These are phyloP conservation scores for Backusella luteola DNA, from an alignment of 192 early-diverging fungal species.

Conservation along the genomic window DNA sequence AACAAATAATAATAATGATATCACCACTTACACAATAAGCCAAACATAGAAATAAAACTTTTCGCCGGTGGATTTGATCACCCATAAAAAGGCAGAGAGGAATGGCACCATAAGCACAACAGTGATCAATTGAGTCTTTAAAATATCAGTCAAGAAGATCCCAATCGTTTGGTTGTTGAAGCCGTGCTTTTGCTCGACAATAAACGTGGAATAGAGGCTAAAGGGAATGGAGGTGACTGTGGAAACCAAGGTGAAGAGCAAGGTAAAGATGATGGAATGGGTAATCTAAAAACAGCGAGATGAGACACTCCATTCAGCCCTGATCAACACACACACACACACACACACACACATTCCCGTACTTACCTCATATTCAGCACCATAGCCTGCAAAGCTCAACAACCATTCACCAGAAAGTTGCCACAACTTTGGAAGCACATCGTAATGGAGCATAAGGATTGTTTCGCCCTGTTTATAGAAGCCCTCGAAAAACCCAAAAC, in stretches of 20 bases:
- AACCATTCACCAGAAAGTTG: constrained; percentile 49
- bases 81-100: constrained; percentile 74
- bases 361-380: constrained; percentile 65
- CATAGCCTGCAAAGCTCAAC: constrained; percentile 52
- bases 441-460: constrained; percentile 63
- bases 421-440: constrained; percentile 79
- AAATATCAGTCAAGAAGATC: constrained; percentile 74
- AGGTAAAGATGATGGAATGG: constrained; percentile 80
- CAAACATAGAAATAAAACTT: constrained; percentile 91
- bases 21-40: constrained; percentile 72
- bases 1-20: neutral
- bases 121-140: constrained; percentile 71
- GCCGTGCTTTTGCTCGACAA: constrained; percentile 91
- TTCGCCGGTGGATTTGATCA: constrained; percentile 79
- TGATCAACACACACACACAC: neutral
- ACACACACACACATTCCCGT: neutral
- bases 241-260: constrained; percentile 52
- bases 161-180: constrained; percentile 93
- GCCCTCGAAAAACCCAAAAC: constrained; percentile 69
- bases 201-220: constrained; percentile 87
- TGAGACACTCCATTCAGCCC: neutral
- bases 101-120: constrained; percentile 77
- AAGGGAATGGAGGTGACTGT: constrained; percentile 76
- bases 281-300: constrained; percentile 55
- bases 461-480: constrained; percentile 66